Conservation (phyloP, 2,329 filamentous ascomycete genomes). For the Aspergillus sclerotialis region DNA sequence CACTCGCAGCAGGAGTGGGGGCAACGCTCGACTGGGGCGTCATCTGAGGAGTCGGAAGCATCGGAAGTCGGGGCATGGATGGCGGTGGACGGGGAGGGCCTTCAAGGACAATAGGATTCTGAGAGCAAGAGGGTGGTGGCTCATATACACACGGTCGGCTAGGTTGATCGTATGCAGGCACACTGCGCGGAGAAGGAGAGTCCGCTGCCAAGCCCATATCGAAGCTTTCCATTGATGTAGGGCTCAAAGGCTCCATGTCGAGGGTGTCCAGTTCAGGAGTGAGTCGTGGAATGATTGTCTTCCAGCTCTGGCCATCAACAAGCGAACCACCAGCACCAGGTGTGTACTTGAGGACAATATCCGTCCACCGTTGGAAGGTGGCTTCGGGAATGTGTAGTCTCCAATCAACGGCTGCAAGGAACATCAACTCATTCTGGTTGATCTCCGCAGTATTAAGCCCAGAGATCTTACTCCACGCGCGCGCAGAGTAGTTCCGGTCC, state of each 20-base stretch:
- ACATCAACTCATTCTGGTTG: conserved; percentile 92
- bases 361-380: conserved; percentile 87
- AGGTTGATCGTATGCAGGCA: conserved; percentile 14
- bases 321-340: conserved; percentile 46
- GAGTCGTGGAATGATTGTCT: conserved; percentile 46
- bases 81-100: conserved; percentile 46
- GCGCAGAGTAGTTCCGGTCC: conserved; percentile 93
- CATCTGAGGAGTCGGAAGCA: conserved; percentile 56
- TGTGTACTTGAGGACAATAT: conserved; percentile 80
- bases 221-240: conserved; percentile 18
- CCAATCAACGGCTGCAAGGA: conserved; percentile 85
- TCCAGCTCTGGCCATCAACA: conserved; percentile 34
- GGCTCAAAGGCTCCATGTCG: conserved; percentile 29
- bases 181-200: conserved; percentile 23
- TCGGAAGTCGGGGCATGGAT: conserved; percentile 47
- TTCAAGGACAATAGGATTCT: conserved; percentile 43
- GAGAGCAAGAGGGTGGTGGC: conserved; percentile 22
- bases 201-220: conserved; percentile 18
- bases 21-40: conserved; percentile 50
- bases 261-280: conserved; percentile 51
- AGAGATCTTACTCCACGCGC: conserved; percentile 98
- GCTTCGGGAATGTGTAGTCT: conserved; percentile 87
- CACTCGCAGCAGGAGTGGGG: conserved; percentile 57
- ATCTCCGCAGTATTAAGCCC: conserved; percentile 91
- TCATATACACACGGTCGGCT: conserved; percentile 18